Conservation (phyloP, 352 stramenopile genomes). For the Phytophthora brassicae region DNA sequence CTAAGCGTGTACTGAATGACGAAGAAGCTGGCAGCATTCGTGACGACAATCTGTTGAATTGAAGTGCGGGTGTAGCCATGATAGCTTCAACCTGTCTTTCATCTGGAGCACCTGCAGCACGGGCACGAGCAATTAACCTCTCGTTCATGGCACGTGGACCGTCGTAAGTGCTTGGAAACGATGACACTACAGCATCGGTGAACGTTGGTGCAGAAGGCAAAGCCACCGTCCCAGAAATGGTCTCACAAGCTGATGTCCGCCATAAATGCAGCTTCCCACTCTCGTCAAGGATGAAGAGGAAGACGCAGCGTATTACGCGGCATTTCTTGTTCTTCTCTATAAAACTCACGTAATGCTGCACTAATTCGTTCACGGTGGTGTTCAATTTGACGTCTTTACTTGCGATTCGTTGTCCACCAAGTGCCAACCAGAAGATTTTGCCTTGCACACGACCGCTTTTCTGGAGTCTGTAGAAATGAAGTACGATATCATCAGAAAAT, state of each 20-base stretch:
- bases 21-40: constrained; percentile 34
- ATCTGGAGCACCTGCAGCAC: constrained; percentile 56
- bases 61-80: constrained; percentile 50
- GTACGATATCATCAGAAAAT: constrained; percentile 31
- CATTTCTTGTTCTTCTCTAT: constrained; percentile 72
- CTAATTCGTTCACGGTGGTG: constrained; percentile 38
- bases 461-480: constrained; percentile 40
- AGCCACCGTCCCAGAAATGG: constrained; percentile 32
- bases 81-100: constrained; percentile 77
- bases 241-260: constrained; percentile 55
- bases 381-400: constrained; percentile 76
- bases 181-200: constrained; percentile 7
- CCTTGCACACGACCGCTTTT: constrained; percentile 57
- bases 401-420: constrained; percentile 61
- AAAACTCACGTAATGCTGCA: constrained; percentile 49
- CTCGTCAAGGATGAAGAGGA: constrained; percentile 63
- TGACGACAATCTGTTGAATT: constrained; percentile 23
- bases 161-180: constrained; percentile 36
- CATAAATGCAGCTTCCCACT: constrained; percentile 55
- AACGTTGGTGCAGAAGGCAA: constrained; percentile 11
- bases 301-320: constrained; percentile 54
- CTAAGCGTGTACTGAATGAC: constrained; percentile 28
- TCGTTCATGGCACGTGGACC: constrained; percentile 64
- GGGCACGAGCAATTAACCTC: constrained; percentile 57
- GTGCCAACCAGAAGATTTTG: constrained; percentile 68